Base-by-base conservation (phyloP, 2,329 filamentous ascomycete species). In the Phialocephala sp. region DNA sequence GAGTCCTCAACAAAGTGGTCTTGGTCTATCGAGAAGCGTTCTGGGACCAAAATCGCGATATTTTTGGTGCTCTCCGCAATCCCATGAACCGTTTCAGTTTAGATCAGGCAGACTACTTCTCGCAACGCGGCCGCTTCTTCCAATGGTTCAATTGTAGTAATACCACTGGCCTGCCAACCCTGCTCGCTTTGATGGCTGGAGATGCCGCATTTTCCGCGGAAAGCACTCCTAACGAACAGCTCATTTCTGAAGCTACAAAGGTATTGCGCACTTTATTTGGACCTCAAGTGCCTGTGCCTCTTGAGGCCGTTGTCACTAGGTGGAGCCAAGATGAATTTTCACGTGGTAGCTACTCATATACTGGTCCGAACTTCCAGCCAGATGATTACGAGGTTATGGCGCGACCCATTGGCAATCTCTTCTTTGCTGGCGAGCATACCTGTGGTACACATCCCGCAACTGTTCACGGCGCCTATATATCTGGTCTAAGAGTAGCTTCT, bases 121-220 rank as follows among this genome's bases (percentile, higher is more conserved):
- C 85, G 3, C 89, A 88, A 67, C 88, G 94, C 61, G 94, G 94
- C n/a, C 90, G 94, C 27, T 97, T 97, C 79, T 99, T 98, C 74
- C 87, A 99, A 72, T 98, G 97, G 87, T 98, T 97, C 87, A 98
- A 99, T 73, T 93, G 93, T 62, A 90, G 93, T 66, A 92, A 93
- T 72, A 97, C 92, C 2, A 93, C 91, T 55, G 96, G 96, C 0
- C 82, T 97, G 41, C 95, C 92, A 1, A 93, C 93, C 60, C 84
- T 97, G 27, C 88, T 98, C 67, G 95, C 93, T 9, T 84, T 99
- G 35, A 97, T 99, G 94, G 94, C 94, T 59, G 95, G 95, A 24
- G 92, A 97, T 72, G 92, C 96, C 22, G 95, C 94, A 18, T 92
- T 93, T 72, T 91, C 97, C 69, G 93, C 93, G 0, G 96, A 99